phyloP scores from a whole-genome alignment of 2,329 filamentous ascomycete genomes.

The Aspergillus ochraceus region DNA sequence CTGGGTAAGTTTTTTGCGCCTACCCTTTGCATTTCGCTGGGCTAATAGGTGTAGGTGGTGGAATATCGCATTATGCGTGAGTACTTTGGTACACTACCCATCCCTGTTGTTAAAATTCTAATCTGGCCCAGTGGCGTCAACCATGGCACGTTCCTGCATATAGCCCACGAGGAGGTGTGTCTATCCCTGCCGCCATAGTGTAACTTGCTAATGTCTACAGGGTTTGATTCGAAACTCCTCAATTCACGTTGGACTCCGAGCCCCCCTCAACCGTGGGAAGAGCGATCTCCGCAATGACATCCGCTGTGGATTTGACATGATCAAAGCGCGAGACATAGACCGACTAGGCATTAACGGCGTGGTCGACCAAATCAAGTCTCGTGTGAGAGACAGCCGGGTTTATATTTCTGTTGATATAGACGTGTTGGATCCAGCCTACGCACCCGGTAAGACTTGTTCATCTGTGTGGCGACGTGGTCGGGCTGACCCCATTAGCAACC shows the following conservation, averaged over 20 bases:
- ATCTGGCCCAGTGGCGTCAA: conserved; percentile 46
- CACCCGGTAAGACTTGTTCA: conserved; percentile 40
- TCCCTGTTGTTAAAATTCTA: neutral
- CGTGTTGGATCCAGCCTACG: conserved; percentile 57
- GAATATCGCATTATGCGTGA: conserved; percentile 35
- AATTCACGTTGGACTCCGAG: conserved; percentile 58
- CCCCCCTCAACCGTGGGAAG: conserved; percentile 51
- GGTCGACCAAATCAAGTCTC: conserved; percentile 48
- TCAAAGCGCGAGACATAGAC: conserved; percentile 56
- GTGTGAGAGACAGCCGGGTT: conserved; percentile 50
- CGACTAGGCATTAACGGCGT: conserved; percentile 49
- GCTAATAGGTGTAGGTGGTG: conserved; percentile 9
- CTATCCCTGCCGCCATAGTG: too few relatives aligned
- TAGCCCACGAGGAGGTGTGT: conserved; percentile 54
- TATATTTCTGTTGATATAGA: conserved; percentile 60
- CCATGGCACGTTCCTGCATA: conserved; percentile 58
- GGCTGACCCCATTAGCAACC: conserved; percentile 38
- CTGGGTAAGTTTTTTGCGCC: conserved; percentile 51
- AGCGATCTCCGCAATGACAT: conserved; percentile 54
- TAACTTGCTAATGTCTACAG: conserved; percentile 5
- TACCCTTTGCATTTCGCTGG: conserved; percentile 15
- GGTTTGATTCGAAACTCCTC: conserved; percentile 56
- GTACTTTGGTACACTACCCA: neutral
- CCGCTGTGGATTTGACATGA: conserved; percentile 55
- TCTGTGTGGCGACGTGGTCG: neutral